phyloP scores from a whole-genome alignment of 2,329 filamentous ascomycete genomes.

The Aspergillus neoniger region DNA sequence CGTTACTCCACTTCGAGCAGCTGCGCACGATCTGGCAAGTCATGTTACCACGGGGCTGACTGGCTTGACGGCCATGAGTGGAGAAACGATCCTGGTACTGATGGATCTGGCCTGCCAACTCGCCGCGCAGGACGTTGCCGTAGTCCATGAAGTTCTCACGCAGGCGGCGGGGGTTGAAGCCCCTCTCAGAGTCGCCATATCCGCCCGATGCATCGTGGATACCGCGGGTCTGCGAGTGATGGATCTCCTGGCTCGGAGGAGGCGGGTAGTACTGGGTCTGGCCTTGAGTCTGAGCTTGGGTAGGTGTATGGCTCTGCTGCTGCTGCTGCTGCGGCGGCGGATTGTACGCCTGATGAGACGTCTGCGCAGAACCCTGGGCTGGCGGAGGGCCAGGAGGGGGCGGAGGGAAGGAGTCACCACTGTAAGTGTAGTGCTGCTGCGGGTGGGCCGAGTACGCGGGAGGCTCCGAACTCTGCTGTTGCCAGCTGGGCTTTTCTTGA shows the following conservation, averaged over 20 bases:
- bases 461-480: background rate
- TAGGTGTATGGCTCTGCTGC: conserved; percentile 12
- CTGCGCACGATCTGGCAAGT: conserved; percentile 65
- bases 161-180: conserved; percentile 33
- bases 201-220: conserved; percentile 37
- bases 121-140: conserved; percentile 41
- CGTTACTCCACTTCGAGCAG: conserved; percentile 94
- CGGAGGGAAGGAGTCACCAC: conserved; percentile 41
- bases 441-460: conserved; percentile 6
- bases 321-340: conserved; percentile 26
- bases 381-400: conserved; percentile 39
- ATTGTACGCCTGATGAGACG: background rate
- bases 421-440: conserved; percentile 30
- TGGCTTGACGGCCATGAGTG: conserved; percentile 13
- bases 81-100: conserved; percentile 45
- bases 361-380: conserved; percentile 9
- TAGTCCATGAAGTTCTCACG: conserved; percentile 42
- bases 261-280: conserved; percentile 47
- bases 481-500: conserved; percentile 7
- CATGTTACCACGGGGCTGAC: conserved; percentile 35
- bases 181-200: conserved; percentile 37
- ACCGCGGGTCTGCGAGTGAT: conserved; percentile 37
- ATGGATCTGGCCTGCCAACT: conserved; percentile 46
- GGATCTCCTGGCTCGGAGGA: conserved; percentile 37
- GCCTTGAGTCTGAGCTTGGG: conserved; percentile 24